Evolutionary conservation across 331 rosid genomes (phyloP).

Genomic region (Spiraea crenata): DNA sequence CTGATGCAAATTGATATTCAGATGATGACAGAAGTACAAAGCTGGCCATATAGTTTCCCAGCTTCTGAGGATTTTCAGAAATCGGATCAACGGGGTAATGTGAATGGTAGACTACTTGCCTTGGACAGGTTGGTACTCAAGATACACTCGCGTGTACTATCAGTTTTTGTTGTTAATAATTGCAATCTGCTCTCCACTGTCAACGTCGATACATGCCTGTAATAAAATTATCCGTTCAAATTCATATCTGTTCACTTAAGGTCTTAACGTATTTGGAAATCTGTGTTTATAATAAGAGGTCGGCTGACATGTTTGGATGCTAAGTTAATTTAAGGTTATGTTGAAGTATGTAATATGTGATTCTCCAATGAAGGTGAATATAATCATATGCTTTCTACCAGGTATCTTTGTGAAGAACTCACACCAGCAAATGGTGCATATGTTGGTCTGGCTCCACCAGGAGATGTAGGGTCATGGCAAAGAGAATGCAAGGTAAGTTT

Average conservation of each 20-base stretch:
- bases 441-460: conserved; percentile 79
- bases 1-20: conserved; percentile 22
- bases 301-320: neutral
- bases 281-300: neutral
- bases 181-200: neutral
- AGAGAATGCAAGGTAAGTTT: conserved; percentile 77
- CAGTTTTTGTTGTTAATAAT: neutral
- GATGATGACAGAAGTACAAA: conserved; percentile 69
- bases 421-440: conserved; percentile 53
- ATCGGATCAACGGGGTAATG: conserved; percentile 56
- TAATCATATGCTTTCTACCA: conserved; percentile 19
- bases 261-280: neutral
- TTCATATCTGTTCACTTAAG: neutral
- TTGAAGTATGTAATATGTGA: too few relatives aligned
- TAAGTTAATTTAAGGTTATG: neutral
- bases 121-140: conserved; percentile 55
- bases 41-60: conserved; percentile 87
- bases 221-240: neutral
- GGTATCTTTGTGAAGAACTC: conserved; percentile 39
- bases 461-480: conserved; percentile 88
- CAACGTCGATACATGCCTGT: neutral
- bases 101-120: conserved; percentile 58
- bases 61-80: conserved; percentile 80
- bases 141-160: neutral
- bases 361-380: neutral